Conservation (phyloP, 2,329 filamentous ascomycete genomes). For the Trichoderma citrinoviride region DNA sequence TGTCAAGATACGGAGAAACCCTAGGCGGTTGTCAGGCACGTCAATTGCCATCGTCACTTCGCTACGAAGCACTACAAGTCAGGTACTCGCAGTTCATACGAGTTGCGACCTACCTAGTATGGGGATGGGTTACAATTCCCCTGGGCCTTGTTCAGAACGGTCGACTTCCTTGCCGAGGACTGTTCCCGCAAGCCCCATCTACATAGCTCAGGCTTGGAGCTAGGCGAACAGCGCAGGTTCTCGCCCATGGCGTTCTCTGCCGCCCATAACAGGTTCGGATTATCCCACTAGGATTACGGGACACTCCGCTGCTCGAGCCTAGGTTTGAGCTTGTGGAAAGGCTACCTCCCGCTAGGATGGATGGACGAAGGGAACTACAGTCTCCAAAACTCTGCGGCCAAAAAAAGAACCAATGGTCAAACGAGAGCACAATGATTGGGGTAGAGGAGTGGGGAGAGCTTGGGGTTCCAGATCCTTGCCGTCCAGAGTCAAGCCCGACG, state of each 20-base stretch:
- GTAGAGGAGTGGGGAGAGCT: slow-evolving; percentile 3
- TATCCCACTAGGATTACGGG: not conserved
- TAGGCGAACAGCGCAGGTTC: slow-evolving; percentile 2
- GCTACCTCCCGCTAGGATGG: not conserved
- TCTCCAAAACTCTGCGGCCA: not conserved
- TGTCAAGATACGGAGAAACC: not conserved
- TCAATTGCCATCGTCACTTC: not conserved
- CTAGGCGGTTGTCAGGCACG: not conserved
- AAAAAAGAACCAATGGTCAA: slow-evolving; percentile 17
- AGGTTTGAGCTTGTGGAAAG: not conserved
- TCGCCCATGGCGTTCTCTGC: not conserved
- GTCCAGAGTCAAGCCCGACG: slow-evolving; percentile 3
- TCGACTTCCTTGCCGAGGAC: not conserved
- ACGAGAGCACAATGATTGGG: slow-evolving; percentile 4
- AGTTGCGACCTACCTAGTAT: not conserved
- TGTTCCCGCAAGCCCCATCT: slow-evolving; percentile 7
- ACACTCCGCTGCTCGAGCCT: not conserved
- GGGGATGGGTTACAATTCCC: not conserved
- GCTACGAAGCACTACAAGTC: not conserved
- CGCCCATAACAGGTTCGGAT: not conserved
- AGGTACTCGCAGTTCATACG: too few species aligned
- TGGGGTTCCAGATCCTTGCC: slow-evolving; percentile 19
- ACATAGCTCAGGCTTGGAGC: slow-evolving; percentile 1
- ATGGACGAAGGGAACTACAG: slow-evolving; percentile 17
- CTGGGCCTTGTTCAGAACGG: not conserved